Base-by-base conservation (phyloP, 176 grass and related monocot species). In the Musa troglodytarum region DNA sequence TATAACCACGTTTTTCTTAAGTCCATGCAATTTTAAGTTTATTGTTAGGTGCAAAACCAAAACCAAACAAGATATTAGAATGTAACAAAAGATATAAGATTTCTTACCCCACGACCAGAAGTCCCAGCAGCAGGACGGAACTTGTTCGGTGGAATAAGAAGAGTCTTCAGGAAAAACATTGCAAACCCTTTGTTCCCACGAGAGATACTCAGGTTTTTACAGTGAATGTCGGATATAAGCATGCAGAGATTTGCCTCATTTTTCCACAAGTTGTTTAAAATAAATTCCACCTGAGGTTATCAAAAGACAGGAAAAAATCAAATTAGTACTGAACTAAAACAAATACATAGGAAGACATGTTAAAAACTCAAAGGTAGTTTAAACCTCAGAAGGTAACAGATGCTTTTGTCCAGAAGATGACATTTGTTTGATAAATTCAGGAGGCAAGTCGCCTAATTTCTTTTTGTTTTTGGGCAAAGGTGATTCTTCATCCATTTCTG, bases 111-210 rank as follows among this genome's bases (percentile, higher is more conserved):
- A 88, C 79, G 83, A 65, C 55, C 61, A 73, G 81, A 78, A 72
- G 16, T 77, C 9, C 52, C 69, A 67, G 81, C 86, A 79, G 93
- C 68, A 2, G 93, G 90, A 71, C 93, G 89, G 52, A 97, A 97
- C 73, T 82, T 92, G 74, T 79, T 93, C 83, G 93, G 90, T 81
- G 88, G 74, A 29, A 97, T 88, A 82, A 88, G 86, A 69, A 97
- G 81, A 83, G 70, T 80, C 76, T 85, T 97, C 80, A 97, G 80
- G 68, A 97, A 87, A 82, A 97, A 97, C 87, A 97, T 93, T 73
- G 82, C 81, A 81, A 85, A 89, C 23, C 83, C 93, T 69, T 71
- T 92, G 81, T 67, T 82, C 73, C 83, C 90, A 21, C 80, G 71
- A 64, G 69, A 82, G 17, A 72, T 23, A 88, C 66, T 88, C 73